phyloP scores from a whole-genome alignment of 2,329 filamentous ascomycete genomes.

The Diaporthe caulivora region DNA sequence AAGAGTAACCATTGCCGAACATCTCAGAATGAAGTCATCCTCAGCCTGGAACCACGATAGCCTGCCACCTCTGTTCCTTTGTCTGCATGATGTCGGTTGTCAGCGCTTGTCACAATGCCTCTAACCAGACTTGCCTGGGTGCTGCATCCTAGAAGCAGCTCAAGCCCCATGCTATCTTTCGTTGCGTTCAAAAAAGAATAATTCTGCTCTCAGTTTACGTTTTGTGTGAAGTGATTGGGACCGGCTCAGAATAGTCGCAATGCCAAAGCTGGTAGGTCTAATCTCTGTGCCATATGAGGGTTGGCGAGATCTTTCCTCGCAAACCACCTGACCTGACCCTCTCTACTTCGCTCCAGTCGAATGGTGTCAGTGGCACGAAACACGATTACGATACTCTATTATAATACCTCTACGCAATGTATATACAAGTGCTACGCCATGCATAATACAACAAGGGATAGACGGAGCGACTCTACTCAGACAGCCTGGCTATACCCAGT shows the following conservation, averaged over 20 bases:
- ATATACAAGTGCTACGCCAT: conserved; percentile 30
- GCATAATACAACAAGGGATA: not conserved
- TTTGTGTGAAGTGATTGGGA: no score
- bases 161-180: no score
- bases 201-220: no score
- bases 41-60: not conserved
- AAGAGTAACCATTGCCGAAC: not conserved
- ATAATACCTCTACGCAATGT: conserved; percentile 34
- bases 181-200: no score
- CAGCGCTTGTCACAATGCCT: no score
- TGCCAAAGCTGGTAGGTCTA: not conserved
- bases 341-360: not conserved
- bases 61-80: no score
- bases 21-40: not conserved
- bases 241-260: no score
- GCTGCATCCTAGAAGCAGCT: no score
- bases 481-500: conserved; percentile 76
- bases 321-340: not conserved
- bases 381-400: conserved; percentile 16
- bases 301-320: not conserved
- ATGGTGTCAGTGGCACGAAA: not conserved
- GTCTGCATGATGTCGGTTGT: no score
- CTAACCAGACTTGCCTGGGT: no score
- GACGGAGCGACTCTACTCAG: conserved; percentile 46
- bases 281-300: no score